These are phyloP conservation scores for Cutaneotrichosporon sp. DNA, from an alignment of 1,284 basidiomycete species.

Conservation along the genomic window DNA sequence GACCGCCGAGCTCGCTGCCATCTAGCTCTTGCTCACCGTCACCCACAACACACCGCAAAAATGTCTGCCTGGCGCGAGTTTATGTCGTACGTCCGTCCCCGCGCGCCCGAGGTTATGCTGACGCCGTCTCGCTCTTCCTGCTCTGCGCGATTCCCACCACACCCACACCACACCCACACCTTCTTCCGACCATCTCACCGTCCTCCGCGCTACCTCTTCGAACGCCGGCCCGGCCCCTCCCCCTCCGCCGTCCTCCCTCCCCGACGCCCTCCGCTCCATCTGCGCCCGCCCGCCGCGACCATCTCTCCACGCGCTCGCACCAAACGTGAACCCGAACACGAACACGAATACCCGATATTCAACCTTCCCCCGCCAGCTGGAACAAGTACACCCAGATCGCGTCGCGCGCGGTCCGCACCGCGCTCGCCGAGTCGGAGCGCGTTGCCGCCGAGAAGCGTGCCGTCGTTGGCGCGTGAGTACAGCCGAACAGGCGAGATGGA, in stretches of 20 bases:
- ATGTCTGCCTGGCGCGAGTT: conserved; percentile 52
- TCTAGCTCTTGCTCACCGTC: neutral
- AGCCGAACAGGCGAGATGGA: too few species aligned
- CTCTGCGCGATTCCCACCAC: neutral
- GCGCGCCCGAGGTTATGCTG: too few species aligned
- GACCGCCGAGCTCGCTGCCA: neutral
- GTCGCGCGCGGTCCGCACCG: conserved; percentile 78
- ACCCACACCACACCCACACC: too few species aligned
- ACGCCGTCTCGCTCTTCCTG: neutral
- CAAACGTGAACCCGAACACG: neutral
- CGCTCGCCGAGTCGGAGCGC: conserved; percentile 77
- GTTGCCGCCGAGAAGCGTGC: conserved; percentile 81
- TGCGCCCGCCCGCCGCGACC: too few species aligned
- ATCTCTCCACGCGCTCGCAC: too few species aligned
- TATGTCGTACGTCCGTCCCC: conserved; percentile 45
- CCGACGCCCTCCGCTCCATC: too few species aligned
- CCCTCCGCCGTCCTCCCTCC: too few species aligned
- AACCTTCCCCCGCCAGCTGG: conserved; percentile 61
- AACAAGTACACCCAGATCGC: conserved; percentile 92
- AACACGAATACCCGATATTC: too few species aligned
- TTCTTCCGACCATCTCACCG: too few species aligned
- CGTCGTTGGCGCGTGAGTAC: conserved; percentile 59
- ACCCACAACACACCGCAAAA: conserved; percentile 24
- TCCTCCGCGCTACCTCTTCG: too few species aligned
- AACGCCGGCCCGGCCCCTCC: too few species aligned